Evolutionary conservation across 495 filamentous ascomycete species (phyloP).

Genomic region (Ramalina intermedia): DNA sequence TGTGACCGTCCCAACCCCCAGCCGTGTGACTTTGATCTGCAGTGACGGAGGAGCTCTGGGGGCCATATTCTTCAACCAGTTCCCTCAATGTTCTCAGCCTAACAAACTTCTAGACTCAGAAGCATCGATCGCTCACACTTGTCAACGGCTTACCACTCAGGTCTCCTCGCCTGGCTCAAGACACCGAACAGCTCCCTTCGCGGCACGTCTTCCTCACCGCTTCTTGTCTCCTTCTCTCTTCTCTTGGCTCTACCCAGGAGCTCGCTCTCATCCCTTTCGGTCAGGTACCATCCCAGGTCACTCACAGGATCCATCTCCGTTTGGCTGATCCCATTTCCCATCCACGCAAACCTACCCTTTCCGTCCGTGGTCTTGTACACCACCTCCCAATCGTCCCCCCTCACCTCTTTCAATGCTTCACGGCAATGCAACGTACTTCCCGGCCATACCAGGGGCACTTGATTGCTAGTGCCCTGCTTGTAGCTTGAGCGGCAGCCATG

Average conservation of each 20-base stretch:
- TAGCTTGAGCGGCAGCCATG: conserved; percentile 41
- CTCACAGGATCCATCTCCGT: conserved; percentile 16
- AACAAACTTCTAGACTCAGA: no score
- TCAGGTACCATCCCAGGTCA: conserved; percentile 28
- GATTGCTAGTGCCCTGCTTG: conserved; percentile 26
- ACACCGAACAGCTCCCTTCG: background rate
- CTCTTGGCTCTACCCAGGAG: conserved; percentile 1
- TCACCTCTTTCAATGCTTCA: conserved; percentile 30
- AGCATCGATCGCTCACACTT: no score
- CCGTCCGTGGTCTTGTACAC: conserved; percentile 16
- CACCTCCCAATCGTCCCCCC: conserved; percentile 36
- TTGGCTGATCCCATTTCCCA: conserved; percentile 30
- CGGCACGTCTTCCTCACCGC: background rate
- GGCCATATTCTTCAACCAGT: no score
- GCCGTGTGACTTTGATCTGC: no score
- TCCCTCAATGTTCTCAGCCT: no score
- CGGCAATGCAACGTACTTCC: conserved; percentile 35
- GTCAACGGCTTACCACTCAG: no score
- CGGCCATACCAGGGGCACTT: conserved; percentile 29
- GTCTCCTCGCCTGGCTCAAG: background rate
- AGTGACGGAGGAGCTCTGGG: no score
- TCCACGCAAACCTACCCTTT: conserved; percentile 31
- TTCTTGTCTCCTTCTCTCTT: conserved; percentile 1
- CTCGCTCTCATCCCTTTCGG: conserved; percentile 22
- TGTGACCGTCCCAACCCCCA: no score